Evolutionary conservation across 2,329 filamentous ascomycete species (phyloP).

Genomic region (Colletotrichum chlorophyti): DNA sequence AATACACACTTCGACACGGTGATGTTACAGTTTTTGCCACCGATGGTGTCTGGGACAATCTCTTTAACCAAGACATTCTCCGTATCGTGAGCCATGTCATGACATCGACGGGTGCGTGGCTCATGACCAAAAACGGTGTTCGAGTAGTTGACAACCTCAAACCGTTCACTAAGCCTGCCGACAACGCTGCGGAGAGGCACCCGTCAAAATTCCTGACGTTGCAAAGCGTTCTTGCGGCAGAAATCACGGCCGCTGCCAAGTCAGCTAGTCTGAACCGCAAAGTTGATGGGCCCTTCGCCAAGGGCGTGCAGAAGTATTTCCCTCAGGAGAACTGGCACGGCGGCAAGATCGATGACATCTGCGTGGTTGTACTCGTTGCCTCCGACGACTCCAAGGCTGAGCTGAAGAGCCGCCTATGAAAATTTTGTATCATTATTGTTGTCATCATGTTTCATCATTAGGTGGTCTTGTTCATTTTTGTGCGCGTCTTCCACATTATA

Average conservation of each 20-base stretch:
- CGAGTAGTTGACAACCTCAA: conserved; percentile 67
- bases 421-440: not conserved
- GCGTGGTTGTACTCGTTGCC: conserved; percentile 80
- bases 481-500: not conserved
- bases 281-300: conserved; percentile 91
- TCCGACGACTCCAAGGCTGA: conserved; percentile 61
- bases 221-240: conserved; percentile 79
- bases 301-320: conserved; percentile 87
- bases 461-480: not conserved
- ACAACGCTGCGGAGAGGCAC: conserved; percentile 36
- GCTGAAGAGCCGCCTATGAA: conserved; percentile 39
- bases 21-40: conserved; percentile 94
- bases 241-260: conserved; percentile 84
- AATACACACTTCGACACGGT: conserved; percentile 81
- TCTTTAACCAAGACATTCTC: conserved; percentile 89
- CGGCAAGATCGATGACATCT: conserved; percentile 96
- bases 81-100: conserved; percentile 80
- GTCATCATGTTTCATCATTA: not conserved
- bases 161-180: conserved; percentile 54
- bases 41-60: conserved; percentile 95
- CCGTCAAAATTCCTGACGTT: conserved; percentile 54
- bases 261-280: conserved; percentile 81
- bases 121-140: conserved; percentile 62
- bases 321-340: conserved; percentile 88
- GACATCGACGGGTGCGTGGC: conserved; percentile 78